Evolutionary conservation across 1,284 basidiomycete species (phyloP), one percentile per base, ranked within the genome.

Genomic region (Marasmius fiardii): DNA sequence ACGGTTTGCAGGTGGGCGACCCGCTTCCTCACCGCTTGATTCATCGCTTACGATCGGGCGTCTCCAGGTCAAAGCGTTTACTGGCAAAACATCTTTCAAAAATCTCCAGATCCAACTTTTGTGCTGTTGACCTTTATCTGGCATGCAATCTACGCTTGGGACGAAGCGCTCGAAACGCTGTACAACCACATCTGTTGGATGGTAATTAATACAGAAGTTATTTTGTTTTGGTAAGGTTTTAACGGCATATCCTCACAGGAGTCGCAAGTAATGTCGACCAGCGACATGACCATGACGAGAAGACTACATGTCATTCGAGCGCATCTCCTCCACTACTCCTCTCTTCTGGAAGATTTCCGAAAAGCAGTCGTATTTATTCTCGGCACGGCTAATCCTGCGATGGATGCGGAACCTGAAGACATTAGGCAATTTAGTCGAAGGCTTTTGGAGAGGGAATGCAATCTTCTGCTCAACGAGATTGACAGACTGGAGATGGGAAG

Each of bases 131-230:
- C 76, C 4, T 76, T 76, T 43, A 65, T 84, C 44, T 83, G 82
- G 81, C 79, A 83, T 52, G 78, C 79, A 4, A 59, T 82, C 56
- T 83, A 82, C 60, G 78, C 78, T 0, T 83, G 81, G 80, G 82
- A 84, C 53, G 74, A 84, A 60, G 71, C 80, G 0, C 61, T 83
- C 6, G 81, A 82, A 56, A 67, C 70, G 34, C 65, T 84, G 37
- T 81, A 81, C 52, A 57, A 65, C 1, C 74, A 82, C 60, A 74
- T 84, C 35, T 75, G 70, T 57, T 64, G 60, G 37, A 68, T 82
- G 49, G 81, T 81, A 58, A 61, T 67, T 63, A 26, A 39, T 4
- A 37, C 10, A 23, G 34, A 18, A 18, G 3, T 20, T 18, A 37
- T 28, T 28, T 8, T 6, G 20, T 31, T 10, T 18, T 14, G 6